phyloP scores from a whole-genome alignment of 2,329 filamentous ascomycete species.

The Aphanoascus verrucosus region DNA sequence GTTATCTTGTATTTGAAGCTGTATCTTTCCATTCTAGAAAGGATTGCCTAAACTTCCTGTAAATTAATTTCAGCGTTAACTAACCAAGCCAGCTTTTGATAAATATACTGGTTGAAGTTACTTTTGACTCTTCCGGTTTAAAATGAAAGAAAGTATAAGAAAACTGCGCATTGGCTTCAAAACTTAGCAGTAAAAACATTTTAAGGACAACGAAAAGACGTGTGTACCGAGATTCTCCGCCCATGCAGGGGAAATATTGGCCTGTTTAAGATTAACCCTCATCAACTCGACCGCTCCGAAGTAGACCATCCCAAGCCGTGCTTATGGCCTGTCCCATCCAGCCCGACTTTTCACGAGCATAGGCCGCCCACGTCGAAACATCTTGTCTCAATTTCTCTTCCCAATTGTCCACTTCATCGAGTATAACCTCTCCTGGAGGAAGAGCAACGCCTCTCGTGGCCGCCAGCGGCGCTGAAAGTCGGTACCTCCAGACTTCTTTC shows the following conservation, averaged over 20 bases:
- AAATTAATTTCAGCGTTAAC: not conserved
- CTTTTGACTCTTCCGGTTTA: not conserved
- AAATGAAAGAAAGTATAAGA: not conserved
- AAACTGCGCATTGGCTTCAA: not conserved
- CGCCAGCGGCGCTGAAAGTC: slow-evolving; percentile 29
- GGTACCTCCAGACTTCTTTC: slow-evolving; percentile 58
- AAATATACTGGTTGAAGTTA: not conserved
- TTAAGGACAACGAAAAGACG: not conserved
- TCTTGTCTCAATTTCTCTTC: slow-evolving; percentile 12
- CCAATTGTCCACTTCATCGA: slow-evolving; percentile 20
- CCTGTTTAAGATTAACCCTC: not conserved
- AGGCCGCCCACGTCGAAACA: slow-evolving; percentile 15
- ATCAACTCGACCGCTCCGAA: slow-evolving; percentile 1
- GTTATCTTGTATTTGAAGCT: not conserved
- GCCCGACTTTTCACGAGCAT: slow-evolving; percentile 14
- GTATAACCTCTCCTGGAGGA: slow-evolving; percentile 26
- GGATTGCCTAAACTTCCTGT: not conserved
- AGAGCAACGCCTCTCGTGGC: slow-evolving; percentile 15
- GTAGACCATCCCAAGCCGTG: not conserved
- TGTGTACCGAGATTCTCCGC: not conserved
- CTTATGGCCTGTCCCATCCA: slow-evolving; percentile 8
- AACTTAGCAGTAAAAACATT: not conserved
- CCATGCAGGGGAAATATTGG: not conserved
- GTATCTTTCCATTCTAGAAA: not conserved
- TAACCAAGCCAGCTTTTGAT: not conserved